These are phyloP conservation scores for Kodamaea alishanica DNA, from an alignment of 1,139 yeast species.

Conservation along the genomic window DNA sequence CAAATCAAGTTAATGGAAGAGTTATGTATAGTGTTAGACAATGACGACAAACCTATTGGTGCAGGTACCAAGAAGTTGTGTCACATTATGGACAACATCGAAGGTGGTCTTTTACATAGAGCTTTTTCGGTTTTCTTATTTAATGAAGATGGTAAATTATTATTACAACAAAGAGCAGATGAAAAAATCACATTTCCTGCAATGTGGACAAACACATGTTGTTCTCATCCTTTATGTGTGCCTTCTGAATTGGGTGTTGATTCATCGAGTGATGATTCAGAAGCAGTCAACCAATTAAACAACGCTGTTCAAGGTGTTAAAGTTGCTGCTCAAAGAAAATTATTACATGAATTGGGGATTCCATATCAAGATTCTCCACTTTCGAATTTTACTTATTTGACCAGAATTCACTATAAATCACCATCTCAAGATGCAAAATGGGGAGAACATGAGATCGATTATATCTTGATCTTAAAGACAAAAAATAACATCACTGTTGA, in stretches of 20 bases:
- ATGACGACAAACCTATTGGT: conserved; percentile 82
- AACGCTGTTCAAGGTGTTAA: conserved; percentile 73
- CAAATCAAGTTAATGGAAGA: conserved; percentile 96
- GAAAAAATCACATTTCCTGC: conserved; percentile 95
- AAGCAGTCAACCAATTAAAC: conserved; percentile 36
- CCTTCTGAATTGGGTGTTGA: conserved; percentile 67
- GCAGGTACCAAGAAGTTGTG: conserved; percentile 93
- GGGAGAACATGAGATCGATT: conserved; percentile 99
- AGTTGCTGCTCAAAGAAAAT: conserved; percentile 86
- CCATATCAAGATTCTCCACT: conserved; percentile 58
- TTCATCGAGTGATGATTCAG: conserved; percentile 15
- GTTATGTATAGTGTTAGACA: conserved; percentile 88
- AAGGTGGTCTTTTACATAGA: conserved; percentile 82
- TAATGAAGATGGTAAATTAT: conserved; percentile 68
- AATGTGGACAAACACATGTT: conserved; percentile 98
- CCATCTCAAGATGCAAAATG: conserved; percentile 73
- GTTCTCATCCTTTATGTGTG: conserved; percentile 93
- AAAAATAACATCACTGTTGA: conserved; percentile 48
- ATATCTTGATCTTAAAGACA: conserved; percentile 74
- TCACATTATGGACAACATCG: conserved; percentile 84
- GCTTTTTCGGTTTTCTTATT: conserved; percentile 94
- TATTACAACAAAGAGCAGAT: conserved; percentile 90
- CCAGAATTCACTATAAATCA: conserved; percentile 92
- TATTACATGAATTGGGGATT: conserved; percentile 91
- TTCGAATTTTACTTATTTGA: conserved; percentile 71